Conservation (phyloP, 768 basidiomycete species). For the Leccinum subgranulosum region DNA sequence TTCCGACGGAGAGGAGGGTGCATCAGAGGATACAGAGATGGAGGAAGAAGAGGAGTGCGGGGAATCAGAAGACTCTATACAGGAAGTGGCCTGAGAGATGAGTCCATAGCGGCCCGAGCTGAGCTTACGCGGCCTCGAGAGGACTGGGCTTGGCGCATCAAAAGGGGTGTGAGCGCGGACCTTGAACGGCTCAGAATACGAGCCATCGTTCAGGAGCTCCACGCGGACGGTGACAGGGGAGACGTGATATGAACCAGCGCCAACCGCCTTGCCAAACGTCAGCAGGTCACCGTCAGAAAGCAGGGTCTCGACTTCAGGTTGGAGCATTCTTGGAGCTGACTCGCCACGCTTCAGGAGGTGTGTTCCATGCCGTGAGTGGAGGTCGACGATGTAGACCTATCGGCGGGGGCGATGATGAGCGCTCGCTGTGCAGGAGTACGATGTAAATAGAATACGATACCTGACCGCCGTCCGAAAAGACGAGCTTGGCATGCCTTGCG, state of each 20-base stretch:
- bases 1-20: slow-evolving; percentile 30
- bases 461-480: slow-evolving; percentile 66
- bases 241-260: slow-evolving; percentile 57
- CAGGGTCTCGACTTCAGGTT: slow-evolving; percentile 51
- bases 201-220: slow-evolving; percentile 40
- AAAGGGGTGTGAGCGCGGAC: slow-evolving; percentile 4
- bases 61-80: slow-evolving; percentile 28
- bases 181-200: slow-evolving; percentile 18
- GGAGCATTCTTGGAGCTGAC: slow-evolving; percentile 43
- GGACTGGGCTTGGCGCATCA: slow-evolving; percentile 30
- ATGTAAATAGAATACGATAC: slow-evolving; percentile 36
- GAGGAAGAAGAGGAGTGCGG: slow-evolving; percentile 35
- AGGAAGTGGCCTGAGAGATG: slow-evolving; percentile 30
- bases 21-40: slow-evolving; percentile 38
- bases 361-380: slow-evolving; percentile 75
- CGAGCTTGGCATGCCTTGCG: slow-evolving; percentile 74
- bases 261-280: slow-evolving; percentile 78
- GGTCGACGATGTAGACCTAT: slow-evolving; percentile 69
- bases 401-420: slow-evolving; percentile 1
- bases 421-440: slow-evolving; percentile 6
- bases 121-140: slow-evolving; percentile 29
- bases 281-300: slow-evolving; percentile 67
- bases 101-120: slow-evolving; percentile 65
- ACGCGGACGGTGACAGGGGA: slow-evolving; percentile 61
- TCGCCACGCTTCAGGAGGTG: slow-evolving; percentile 58